Evolutionary conservation across 371 early-diverging fungal species (phyloP), one percentile per base, ranked within the genome.

Genomic region (Mortierella sp.): DNA sequence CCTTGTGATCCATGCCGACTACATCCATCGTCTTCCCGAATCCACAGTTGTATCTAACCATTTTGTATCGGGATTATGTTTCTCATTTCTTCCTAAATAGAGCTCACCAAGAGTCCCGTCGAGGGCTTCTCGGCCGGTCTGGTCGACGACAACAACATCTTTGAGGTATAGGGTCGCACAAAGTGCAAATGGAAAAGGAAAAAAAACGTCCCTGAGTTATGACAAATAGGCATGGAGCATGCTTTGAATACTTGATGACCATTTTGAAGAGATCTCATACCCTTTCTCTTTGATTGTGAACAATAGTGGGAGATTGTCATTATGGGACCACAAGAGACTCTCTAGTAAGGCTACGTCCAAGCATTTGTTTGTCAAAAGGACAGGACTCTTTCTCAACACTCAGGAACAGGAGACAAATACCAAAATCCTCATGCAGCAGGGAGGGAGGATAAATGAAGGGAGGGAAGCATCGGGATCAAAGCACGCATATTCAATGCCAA

Each of bases 261-360:
- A 32, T 16, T 27, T 29, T 11, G 32, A 14, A 60, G 14, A 29
- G 14, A 32, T 32, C 32, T n/a, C 43, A 35, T 56, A 49, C 72
- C 72, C 35, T 27, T 38, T 54, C 35, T n/a, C 71, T 43, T 24
- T 60, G 14, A 16, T 38, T 65, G 38, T 35, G 18, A 65, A 65
- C 21, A 60, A 60, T 80, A 94, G 93, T 94, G 94, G 97, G 97
- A 98, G 79, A 93, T 98, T 48, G 88, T 97, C 84, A 95, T 97
- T 73, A 93, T 98, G 55, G 98, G 98, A 21, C 97, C 98, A 55
- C 91, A 92, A 74, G 97, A 96, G 73, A 98, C 98, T 5, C 90
- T 95, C 41, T 98, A 96, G 94, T 93, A 91, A 92, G 90, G 43
- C 12, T n/a, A 16, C 18, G 32, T 56, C 38, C 38, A 38, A 24